A percentile compares a stretch with the other conserved stretches of the same genome.
Evolutionary conservation across 2,329 filamentous ascomycete genomes (phyloP).

Genomic region (Coniochaeta sp.): DNA sequence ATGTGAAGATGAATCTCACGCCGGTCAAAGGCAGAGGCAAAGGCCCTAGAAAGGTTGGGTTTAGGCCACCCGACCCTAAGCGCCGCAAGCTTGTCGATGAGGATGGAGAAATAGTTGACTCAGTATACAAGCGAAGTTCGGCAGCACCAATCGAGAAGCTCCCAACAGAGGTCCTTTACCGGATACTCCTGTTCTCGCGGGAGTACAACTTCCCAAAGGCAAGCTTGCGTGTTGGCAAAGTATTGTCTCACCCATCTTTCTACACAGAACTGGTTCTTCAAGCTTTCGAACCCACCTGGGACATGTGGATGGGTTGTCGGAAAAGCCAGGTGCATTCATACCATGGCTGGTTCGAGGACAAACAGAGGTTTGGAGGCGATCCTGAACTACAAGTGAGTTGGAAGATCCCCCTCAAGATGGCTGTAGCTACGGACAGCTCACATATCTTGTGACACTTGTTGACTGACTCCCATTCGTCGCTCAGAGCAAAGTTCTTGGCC

Average conservation of each 20-base stretch:
- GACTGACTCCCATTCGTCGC: constrained; percentile 4
- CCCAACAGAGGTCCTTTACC: constrained; percentile 46
- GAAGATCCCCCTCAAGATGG: background rate
- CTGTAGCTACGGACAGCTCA: background rate
- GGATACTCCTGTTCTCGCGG: constrained; percentile 40
- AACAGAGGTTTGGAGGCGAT: constrained; percentile 24
- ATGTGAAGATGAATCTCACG: constrained; percentile 28
- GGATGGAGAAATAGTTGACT: background rate
- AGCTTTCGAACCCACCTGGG: constrained; percentile 33
- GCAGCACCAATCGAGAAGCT: constrained; percentile 24
- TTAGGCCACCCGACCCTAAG: constrained; percentile 7
- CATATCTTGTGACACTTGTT: background rate
- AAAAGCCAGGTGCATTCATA: constrained; percentile 7
- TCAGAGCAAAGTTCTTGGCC: constrained; percentile 34
- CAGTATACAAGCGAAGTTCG: constrained; percentile 1
- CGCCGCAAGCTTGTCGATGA: background rate
- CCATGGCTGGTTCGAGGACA: constrained; percentile 6
- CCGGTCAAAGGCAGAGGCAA: constrained; percentile 42
- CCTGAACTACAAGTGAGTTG: constrained; percentile 34
- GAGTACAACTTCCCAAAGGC: constrained; percentile 39
- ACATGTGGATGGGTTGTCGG: constrained; percentile 21
- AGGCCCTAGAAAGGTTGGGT: constrained; percentile 19
- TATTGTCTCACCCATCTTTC: constrained; percentile 32
- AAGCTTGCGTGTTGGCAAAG: constrained; percentile 34
- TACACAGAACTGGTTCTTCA: constrained; percentile 23